Evolutionary conservation across 768 basidiomycete genomes (phyloP), one percentile per base, ranked within the genome.

Genomic region (Amyloporia xantha): DNA sequence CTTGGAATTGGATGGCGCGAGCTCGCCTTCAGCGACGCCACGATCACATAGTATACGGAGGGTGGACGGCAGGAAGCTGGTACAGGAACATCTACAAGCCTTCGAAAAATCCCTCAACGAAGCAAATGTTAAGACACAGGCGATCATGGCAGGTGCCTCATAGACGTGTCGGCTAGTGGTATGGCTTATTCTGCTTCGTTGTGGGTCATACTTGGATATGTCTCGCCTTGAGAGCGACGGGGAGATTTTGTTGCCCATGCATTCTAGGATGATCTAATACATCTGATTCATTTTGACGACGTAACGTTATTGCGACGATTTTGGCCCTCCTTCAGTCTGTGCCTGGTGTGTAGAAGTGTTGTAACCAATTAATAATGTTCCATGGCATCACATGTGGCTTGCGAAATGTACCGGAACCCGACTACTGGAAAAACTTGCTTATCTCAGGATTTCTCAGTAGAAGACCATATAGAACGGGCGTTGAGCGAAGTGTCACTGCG

Each of bases 71-170:
- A 71, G 87, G 47, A 72, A 68, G 59, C 64, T 90, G 44, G 89
- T 89, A n/a, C 69, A 82, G 56, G 89, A 89, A 59, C 86, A 91
- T 58, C 60, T 91, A 56, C 73, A 68, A 42, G 89, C 85, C 20
- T 92, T 91, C 58, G 82, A 86, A 62, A 71, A 66, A 47, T 86
- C 83, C 21, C 66, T 92, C 30, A 73, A 70, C 35, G 87, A 90
- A 41, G 90, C 89, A 26, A 81, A 78, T 37, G 57, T 71, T 51
- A 90, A 86, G 70, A 88, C 88, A 1, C 80, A 82, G 61, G 82
- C 84, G 30, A 91, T 92, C 51, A 86, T 90, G 82, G 84, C 86
- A 11, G 77, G 80, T 50, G 84, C 71, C 70, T 65, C 59, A 56
- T 55, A 48, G 45, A 33, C 19, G n/a, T 37, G 46, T 26, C 30